phyloP scores from a whole-genome alignment of 805 yeast species.

The Starmera quercuum region DNA sequence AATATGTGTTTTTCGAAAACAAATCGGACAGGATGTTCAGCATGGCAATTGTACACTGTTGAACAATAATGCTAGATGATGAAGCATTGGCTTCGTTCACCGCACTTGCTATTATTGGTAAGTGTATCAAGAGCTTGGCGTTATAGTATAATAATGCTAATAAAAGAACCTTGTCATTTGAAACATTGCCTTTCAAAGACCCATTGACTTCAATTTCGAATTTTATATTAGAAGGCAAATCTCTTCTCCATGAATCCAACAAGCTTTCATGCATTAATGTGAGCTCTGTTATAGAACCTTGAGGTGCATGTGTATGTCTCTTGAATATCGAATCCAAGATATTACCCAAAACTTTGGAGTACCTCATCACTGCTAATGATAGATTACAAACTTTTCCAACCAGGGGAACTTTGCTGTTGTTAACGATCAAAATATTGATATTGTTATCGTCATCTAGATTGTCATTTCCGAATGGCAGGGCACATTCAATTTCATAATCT shows the following conservation, averaged over 20 bases:
- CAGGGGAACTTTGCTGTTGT: constrained; percentile 49
- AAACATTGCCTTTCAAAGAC: constrained; percentile 25
- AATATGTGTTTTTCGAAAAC: constrained; percentile 29
- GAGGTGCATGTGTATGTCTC: constrained; percentile 27
- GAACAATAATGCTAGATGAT: constrained; percentile 57
- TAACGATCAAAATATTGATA: constrained; percentile 51
- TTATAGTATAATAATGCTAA: constrained; percentile 53
- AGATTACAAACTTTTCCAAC: constrained; percentile 64
- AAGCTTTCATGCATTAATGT: constrained; percentile 49
- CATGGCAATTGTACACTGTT: constrained; percentile 59
- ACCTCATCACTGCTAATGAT: constrained; percentile 60
- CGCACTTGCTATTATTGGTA: constrained; percentile 47
- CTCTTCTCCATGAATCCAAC: constrained; percentile 73
- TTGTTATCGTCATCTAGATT: constrained; percentile 33
- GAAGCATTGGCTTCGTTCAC: constrained; percentile 30
- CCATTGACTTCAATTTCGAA: constrained; percentile 63
- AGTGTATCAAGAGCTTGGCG: constrained; percentile 54
- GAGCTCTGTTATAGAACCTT: constrained; percentile 20
- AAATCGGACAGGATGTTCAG: constrained; percentile 41
- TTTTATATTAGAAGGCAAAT: constrained; percentile 50
- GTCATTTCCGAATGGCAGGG: constrained; percentile 57
- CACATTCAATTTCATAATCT: constrained; percentile 82
- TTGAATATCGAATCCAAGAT: constrained; percentile 66
- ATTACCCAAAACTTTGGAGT: constrained; percentile 64
- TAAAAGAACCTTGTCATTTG: constrained; percentile 36